phyloP scores from a whole-genome alignment of 805 yeast species.

The Peterozyma xylosa region DNA sequence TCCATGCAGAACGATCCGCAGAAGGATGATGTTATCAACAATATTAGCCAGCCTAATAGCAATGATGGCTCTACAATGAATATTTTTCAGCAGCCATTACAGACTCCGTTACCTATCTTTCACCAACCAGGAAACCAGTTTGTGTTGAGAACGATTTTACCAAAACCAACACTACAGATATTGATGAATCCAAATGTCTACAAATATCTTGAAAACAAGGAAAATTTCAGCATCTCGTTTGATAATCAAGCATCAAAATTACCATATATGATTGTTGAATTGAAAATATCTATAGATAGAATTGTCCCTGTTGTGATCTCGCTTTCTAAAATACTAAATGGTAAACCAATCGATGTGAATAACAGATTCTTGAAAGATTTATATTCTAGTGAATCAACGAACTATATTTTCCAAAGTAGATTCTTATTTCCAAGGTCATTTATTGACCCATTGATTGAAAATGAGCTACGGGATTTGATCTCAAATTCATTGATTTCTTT shows the following conservation, averaged over 20 bases:
- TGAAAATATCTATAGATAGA: slow-evolving; percentile 1
- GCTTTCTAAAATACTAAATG: slow-evolving; percentile 7
- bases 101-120: too few relatives aligned
- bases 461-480: slow-evolving; percentile 3
- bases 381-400: slow-evolving; percentile 3
- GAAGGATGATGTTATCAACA: too few relatives aligned
- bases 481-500: slow-evolving; percentile 2
- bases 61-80: too few relatives aligned
- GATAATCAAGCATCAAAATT: slow-evolving; percentile 8
- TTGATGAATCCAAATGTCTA: slow-evolving; percentile 6
- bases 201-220: slow-evolving; percentile 5
- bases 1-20: too few relatives aligned
- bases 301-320: slow-evolving; percentile 5
- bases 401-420: slow-evolving; percentile 6
- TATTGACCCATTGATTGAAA: not conserved
- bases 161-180: slow-evolving; percentile 5
- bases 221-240: not conserved
- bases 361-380: slow-evolving; percentile 1
- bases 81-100: too few relatives aligned
- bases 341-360: slow-evolving; percentile 1
- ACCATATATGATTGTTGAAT: slow-evolving; percentile 7
- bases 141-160: slow-evolving; percentile 3
- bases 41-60: too few relatives aligned
- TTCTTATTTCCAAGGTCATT: slow-evolving; percentile 6
- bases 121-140: not conserved